A percentile compares a stretch with the other conserved stretches of the same genome.
Evolutionary conservation across 2,329 filamentous ascomycete species (phyloP).

Genomic region (Pestalotiopsis sp.): DNA sequence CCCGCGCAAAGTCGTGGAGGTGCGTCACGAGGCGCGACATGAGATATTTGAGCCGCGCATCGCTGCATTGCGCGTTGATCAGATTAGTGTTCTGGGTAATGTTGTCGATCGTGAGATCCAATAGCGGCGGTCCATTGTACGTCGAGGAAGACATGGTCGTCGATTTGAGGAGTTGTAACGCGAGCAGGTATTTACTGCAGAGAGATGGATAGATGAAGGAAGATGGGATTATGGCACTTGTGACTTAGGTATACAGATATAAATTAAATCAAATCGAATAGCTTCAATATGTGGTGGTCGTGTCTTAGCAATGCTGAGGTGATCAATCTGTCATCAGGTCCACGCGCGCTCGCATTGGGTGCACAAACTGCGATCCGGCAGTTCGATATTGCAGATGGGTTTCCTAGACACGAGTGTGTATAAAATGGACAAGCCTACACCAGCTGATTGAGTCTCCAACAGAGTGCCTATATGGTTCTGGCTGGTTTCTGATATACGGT

Average conservation of each 20-base stretch:
- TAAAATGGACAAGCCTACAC: not conserved
- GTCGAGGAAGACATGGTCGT: slow-evolving; percentile 22
- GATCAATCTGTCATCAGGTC: not conserved
- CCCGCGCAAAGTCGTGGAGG: slow-evolving; percentile 79
- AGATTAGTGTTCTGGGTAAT: slow-evolving; percentile 75
- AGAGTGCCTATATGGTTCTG: not conserved
- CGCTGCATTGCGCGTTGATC: slow-evolving; percentile 71
- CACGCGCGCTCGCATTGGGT: not conserved
- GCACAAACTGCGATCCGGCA: not conserved
- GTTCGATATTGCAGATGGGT: not conserved
- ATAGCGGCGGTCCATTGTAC: slow-evolving; percentile 49
- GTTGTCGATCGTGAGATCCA: slow-evolving; percentile 76
- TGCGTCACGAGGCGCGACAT: slow-evolving; percentile 75
- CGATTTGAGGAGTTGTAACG: not conserved
- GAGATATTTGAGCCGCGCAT: slow-evolving; percentile 70
- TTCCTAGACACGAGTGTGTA: not conserved
- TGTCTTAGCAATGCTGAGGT: slow-evolving; percentile 5
- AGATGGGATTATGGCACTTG: not conserved
- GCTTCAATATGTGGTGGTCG: not conserved
- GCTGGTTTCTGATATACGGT: not conserved
- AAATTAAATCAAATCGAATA: not conserved
- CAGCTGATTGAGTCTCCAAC: not conserved
- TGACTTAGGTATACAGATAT: not conserved
- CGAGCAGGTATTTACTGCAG: not conserved
- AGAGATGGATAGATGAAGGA: not conserved